Base-by-base conservation (phyloP, 2,329 filamentous ascomycete species). In the Penicillium sp. region DNA sequence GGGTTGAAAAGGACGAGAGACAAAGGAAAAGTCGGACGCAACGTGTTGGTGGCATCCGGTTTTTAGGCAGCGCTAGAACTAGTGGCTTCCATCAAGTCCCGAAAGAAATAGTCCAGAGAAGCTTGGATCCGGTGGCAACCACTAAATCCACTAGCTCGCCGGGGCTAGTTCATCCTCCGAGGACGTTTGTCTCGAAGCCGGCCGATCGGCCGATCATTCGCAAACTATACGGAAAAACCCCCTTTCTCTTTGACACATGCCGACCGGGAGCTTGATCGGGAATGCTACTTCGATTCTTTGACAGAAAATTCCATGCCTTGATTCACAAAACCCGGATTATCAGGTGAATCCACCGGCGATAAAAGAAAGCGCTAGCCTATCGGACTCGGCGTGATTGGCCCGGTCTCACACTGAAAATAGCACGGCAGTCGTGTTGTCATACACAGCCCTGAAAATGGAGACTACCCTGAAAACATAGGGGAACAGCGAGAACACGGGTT, bases 361-460 rank as follows among this genome's bases (percentile, higher is more conserved):
- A 5, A 20, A 20, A 38, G 14, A 33, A 4, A 33, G 9, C 35
- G 35, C 35, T 38, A 38, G 35, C 2, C 2, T 16, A 41, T 41
- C 39, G 25, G 22, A 13, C 18, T 30, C 31, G 27, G 40, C 44
- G n/a, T 51, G 14, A 54, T 54, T 54, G 52, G 52, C 16, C 25
- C 11, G 44, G 51, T 54, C 38, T 54, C 48, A 54, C 10, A 43
- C 48, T 27, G 43, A 44, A 51, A 54, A 54, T 48, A 53, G 50
- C 39, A 41, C 24, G 8, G 10, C 20, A 53, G 48, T 55, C 53
- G 40, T 58, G 48, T 49, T 57, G 55, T 56, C 53, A 56, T 57
- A 48, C 46, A 38, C 16, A 27, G 39, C 39, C 39, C n/a, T 25
- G 13, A 10, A 27, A 8, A 25, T 24, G 22, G 22, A 27, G 20